These are phyloP conservation scores for Calendula officinalis DNA, from an alignment of 129 eudicot genomes.

Conservation along the genomic window DNA sequence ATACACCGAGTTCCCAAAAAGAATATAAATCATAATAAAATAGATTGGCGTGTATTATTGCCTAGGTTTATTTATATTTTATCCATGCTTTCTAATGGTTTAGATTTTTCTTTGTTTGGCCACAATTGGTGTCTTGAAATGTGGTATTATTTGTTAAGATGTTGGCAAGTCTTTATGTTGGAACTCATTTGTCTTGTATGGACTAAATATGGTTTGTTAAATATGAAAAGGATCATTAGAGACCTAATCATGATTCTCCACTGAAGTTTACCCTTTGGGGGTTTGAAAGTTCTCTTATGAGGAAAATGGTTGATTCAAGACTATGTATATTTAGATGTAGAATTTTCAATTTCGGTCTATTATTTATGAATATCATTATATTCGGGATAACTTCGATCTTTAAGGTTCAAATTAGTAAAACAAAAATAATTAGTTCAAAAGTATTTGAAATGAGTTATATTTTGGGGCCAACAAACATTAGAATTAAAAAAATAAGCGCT, in stretches of 20 bases:
- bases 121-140: conserved; percentile 26
- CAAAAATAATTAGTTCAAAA: no score
- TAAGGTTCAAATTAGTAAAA: no score
- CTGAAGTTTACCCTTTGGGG: conserved; percentile 15
- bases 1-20: conserved; percentile 24
- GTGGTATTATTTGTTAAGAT: conserved; percentile 29
- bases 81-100: conserved; percentile 19
- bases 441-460: no score
- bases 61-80: conserved; percentile 16
- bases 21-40: conserved; percentile 9
- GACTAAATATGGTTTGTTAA: conserved; percentile 12
- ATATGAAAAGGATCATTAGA: conserved; percentile 18
- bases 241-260: conserved; percentile 21
- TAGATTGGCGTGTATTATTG: conserved; percentile 20
- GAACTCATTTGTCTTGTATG: conserved; percentile 28
- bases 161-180: conserved; percentile 27
- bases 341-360: no score
- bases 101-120: conserved; percentile 33
- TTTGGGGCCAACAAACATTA: no score
- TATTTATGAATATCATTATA: no score
- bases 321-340: no score
- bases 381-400: no score
- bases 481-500: no score
- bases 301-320: background rate
- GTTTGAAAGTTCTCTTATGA: conserved; percentile 10